Evolutionary conservation across 2,329 filamentous ascomycete species (phyloP), one percentile per base, ranked within the genome.

Genomic region (Akanthomyces muscarius): DNA sequence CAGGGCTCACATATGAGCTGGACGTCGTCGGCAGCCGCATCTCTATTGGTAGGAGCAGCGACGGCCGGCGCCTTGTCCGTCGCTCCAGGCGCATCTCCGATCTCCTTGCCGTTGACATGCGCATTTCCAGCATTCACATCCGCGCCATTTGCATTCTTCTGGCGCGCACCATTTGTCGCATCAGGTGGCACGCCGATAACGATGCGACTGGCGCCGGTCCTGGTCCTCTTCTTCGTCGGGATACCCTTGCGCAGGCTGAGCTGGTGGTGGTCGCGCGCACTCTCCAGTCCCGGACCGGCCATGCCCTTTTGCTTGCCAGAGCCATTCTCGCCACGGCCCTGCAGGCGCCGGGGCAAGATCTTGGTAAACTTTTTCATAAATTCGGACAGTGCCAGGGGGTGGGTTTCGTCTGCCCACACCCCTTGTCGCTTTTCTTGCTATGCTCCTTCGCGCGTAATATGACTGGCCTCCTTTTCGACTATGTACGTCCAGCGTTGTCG

Each of bases 361-460:
- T 72, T 72, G 54, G 74, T 74, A 59, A 76, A 70, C 66, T 75
- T 76, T 68, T 74, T 76, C 71, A 76, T 75, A 55, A 65, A 67
- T 60, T 25, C 61, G 62, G 45, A 45, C 21, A 16, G 18, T 36
- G 55, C 47, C 13, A 38, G 50, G 48, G 48, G 30, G 50, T 53
- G 59, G 50, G 51, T 5, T 45, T 25, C 7, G 30, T 44, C 38
- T 50, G 62, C 42, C 38, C 62, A 61, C 25, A 52, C 59, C 30
- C 59, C 56, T 61, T 16, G 55, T 38, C 23, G 56, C n/a, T 41
- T 56, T 28, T 14, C 10, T 50, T 59, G 28, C 21, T 21, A 42
- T 41, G 44, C 55, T 25, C 11, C 38, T 6, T 28, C 11, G 33
- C 21, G 45, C 44, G 44, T 50, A 21, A 18, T 41, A 33, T 4